Base-by-base conservation (phyloP, 1,284 basidiomycete species). In the Schizophyllum commune region DNA sequence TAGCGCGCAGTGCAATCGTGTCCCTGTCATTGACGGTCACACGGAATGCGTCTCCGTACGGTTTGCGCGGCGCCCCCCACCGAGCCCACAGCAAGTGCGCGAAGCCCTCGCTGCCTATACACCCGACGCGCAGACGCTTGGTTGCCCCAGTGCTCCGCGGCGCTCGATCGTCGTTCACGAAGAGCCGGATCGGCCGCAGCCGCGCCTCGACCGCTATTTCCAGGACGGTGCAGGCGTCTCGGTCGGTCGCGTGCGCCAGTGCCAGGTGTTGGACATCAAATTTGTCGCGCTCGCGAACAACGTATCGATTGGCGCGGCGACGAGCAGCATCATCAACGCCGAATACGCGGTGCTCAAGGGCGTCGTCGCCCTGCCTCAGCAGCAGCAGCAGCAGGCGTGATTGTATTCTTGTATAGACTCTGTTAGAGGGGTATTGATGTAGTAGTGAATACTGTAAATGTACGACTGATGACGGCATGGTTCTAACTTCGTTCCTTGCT, bases 321-420 rank as follows among this genome's bases (percentile, higher is more conserved):
- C 97, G 55, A 94, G 91, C 68, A 95, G 92, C 63, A 93, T 99
- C 72, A 96, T 99, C 73, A 99, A 99, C 73, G 97, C 96, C 4
- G 96, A 99, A 80, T 79, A 92, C 52, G 96, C 95, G n/a, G 84
- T 96, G 4, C 75, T 90, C 60, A 94, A 91, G 76, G 93, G 92
- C 13, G 17, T 47, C 39, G 39, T 47, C 39, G 39, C 39, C 39
- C 17, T 47, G 39, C 39, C 39, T 9, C 39, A 47, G 39, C 27
- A 27, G 27, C 27, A 27, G 27, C 27, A 27, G 27, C 27, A 27
- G 27, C 39, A 47, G 39, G 39, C 39, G 9, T 47, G 39, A 47
- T 47, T 47, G 39, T 47, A 47, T 47, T 13, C 27, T 27, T 47
- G 39, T 47, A 47, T 47, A 47, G 39, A 47, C 39, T 47, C 39